Evolutionary conservation across 257 asterid species (phyloP), one percentile per base, ranked within the genome.

Genomic region (Jacaranda mimosifolia): DNA sequence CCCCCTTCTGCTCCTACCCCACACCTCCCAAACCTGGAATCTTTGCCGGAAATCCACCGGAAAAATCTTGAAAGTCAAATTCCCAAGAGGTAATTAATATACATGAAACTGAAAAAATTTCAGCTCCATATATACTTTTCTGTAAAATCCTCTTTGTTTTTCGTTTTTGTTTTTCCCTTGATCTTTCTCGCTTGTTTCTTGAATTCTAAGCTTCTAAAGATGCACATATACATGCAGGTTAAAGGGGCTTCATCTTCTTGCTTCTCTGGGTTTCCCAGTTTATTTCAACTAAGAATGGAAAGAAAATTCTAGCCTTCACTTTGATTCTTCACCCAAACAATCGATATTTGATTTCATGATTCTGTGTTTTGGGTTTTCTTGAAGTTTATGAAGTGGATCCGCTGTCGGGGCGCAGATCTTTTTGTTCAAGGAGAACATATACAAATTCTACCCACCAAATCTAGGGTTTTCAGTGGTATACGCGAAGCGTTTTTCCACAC

Each of bases 11-110:
- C 52, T n/a, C 64, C 77, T 65, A 35, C 81, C 83, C 81, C 85
- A 73, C 32, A 26, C 2, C 78, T 7, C 72, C 52, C 72, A 9
- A 40, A 17, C 58, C 52, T 74, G 19, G 72, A 63, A 78, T 81
- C 63, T 82, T 77, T 35, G 81, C 89, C 88, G 87, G 90, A 80
- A 86, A 67, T 18, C 76, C 85, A 75, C 56, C 89, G 90, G 92
- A 80, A 66, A 48, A 77, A 76, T 78, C 78, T 68, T 19, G 69
- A 71, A 53, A 10, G 17, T 57, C 38, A 6, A 46, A 52, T 36
- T 35, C 35, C 21, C 14, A 35, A 9, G 46, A 71, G 89, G 85
- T 83, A 68, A 52, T 26, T 70, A 62, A 56, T 10, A 69, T 46
- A 26, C 2, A 26, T 52, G n/a, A 7, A 3, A 5, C 13, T 43